These are phyloP conservation scores for Senna siamea DNA, from an alignment of 306 rosid species.

Conservation along the genomic window DNA sequence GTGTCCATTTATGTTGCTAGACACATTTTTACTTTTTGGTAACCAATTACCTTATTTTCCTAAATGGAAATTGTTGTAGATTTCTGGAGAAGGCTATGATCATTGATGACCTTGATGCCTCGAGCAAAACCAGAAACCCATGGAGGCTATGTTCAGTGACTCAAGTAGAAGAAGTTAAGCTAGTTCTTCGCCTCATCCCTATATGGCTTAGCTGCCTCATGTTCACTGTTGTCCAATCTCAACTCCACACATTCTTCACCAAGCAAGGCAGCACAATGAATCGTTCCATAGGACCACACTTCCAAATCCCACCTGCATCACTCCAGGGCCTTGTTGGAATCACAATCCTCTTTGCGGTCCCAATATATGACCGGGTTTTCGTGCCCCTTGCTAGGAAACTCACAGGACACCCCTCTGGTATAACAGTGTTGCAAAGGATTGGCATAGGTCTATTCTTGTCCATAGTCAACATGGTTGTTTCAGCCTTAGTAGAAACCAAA, in stretches of 20 bases:
- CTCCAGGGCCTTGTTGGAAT: constrained; percentile 62
- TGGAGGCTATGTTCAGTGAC: constrained; percentile 77
- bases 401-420: constrained; percentile 58
- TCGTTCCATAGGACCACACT: constrained; percentile 61
- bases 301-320: constrained; percentile 67
- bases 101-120: constrained; percentile 54
- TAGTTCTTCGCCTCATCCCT: constrained; percentile 65
- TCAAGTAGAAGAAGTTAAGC: constrained; percentile 85
- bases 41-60: not conserved
- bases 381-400: constrained; percentile 50
- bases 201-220: constrained; percentile 74
- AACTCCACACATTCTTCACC: constrained; percentile 60
- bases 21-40: not conserved
- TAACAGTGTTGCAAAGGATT: constrained; percentile 69
- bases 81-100: constrained; percentile 72
- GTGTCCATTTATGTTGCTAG: not conserved
- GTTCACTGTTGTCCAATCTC: constrained; percentile 63
- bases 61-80: constrained; percentile 36
- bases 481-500: constrained; percentile 61
- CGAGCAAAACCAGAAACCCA: constrained; percentile 55
- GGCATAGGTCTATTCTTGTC: constrained; percentile 70
- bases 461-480: constrained; percentile 59
- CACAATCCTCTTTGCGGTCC: constrained; percentile 50
- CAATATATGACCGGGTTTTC: constrained; percentile 59
- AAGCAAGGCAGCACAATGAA: constrained; percentile 69